A percentile compares a stretch with the other conserved stretches of the same genome.
phyloP scores from a whole-genome alignment of 306 rosid genomes.

The Potentilla sterilis region DNA sequence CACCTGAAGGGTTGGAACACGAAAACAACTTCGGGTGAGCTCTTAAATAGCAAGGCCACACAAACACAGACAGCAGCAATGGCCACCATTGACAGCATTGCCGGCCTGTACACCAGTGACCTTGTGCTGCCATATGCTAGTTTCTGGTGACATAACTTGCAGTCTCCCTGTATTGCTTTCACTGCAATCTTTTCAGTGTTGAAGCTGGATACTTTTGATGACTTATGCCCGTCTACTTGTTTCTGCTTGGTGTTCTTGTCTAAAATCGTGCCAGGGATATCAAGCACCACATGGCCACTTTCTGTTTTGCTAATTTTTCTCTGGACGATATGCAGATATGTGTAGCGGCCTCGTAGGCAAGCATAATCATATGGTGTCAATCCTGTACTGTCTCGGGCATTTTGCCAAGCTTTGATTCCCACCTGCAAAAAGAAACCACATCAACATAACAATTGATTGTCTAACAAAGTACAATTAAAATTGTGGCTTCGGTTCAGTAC shows the following conservation, averaged over 20 bases:
- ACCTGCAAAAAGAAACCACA: conserved; percentile 44
- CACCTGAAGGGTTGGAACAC: conserved; percentile 76
- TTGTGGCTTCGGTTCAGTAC: background rate
- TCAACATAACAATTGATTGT: conserved; percentile 11
- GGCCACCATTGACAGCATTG: conserved; percentile 77
- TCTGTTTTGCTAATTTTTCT: conserved; percentile 45
- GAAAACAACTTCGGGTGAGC: conserved; percentile 65
- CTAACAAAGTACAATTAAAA: background rate
- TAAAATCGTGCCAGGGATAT: conserved; percentile 47
- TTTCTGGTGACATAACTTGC: conserved; percentile 51
- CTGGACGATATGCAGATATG: conserved; percentile 67
- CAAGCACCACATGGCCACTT: conserved; percentile 59
- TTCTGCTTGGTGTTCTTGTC: conserved; percentile 43
- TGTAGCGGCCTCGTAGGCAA: conserved; percentile 44
- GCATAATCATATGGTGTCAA: conserved; percentile 77
- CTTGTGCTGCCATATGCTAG: conserved; percentile 39
- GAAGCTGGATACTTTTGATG: conserved; percentile 45
- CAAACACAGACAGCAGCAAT: conserved; percentile 89
- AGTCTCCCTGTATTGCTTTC: conserved; percentile 24
- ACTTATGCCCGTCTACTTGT: conserved; percentile 31
- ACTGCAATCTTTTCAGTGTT: conserved; percentile 43
- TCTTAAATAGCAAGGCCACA: conserved; percentile 83
- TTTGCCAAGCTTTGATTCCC: conserved; percentile 87
- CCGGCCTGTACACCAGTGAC: conserved; percentile 66
- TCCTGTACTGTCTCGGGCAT: conserved; percentile 57